Conservation (phyloP, 306 rosid genomes). For the Vigna trinervia region DNA sequence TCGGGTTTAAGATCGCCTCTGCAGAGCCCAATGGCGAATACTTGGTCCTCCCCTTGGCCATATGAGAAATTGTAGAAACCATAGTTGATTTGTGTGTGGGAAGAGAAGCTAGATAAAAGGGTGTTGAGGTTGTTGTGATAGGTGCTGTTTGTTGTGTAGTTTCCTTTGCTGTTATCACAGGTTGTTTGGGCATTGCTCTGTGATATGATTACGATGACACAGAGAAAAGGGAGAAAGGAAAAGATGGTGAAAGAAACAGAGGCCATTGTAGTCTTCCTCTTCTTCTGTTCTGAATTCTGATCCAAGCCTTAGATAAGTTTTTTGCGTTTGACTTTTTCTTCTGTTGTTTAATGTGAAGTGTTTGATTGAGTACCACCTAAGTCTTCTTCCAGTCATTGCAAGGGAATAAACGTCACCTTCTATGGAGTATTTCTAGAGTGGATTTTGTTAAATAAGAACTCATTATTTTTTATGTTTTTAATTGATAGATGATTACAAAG, state of each 20-base stretch:
- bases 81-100: not conserved
- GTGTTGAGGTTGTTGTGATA: not conserved
- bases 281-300: not conserved
- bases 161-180: not conserved
- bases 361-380: not conserved
- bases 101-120: not conserved
- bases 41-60: not conserved
- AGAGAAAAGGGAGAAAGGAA: not conserved
- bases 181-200: not conserved
- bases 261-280: not conserved
- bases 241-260: not conserved
- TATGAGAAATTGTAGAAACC: constrained; percentile 9
- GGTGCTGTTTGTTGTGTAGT: not conserved
- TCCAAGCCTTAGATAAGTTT: not conserved
- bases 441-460: too few relatives aligned
- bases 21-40: not conserved
- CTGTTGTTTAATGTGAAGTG: not conserved
- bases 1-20: not conserved
- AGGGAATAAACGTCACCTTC: too few relatives aligned
- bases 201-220: not conserved
- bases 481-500: too few relatives aligned
- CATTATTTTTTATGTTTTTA: too few relatives aligned
- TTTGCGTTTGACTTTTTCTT: not conserved
- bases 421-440: too few relatives aligned
- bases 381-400: too few relatives aligned